phyloP scores from a whole-genome alignment of 116 monocot species.

The Dioscorea cayenensis region DNA sequence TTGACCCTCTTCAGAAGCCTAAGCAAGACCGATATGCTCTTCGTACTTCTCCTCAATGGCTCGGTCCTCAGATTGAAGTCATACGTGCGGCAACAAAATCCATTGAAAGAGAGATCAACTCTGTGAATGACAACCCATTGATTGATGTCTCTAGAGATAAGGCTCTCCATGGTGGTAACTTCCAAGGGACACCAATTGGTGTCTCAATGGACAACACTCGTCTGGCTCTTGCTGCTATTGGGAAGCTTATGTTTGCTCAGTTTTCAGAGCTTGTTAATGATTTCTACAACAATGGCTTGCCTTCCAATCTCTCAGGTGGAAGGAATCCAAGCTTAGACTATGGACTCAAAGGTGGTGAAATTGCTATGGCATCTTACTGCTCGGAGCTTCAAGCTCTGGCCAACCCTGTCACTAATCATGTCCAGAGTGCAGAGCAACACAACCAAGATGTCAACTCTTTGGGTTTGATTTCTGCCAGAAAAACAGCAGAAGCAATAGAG shows the following conservation, averaged over 20 bases:
- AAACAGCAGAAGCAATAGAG: background rate
- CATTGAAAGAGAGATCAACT: background rate
- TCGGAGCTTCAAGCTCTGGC: slow-evolving; percentile 6
- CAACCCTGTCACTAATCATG: slow-evolving; percentile 1
- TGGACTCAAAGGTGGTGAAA: slow-evolving; percentile 5
- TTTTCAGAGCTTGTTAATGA: slow-evolving; percentile 28
- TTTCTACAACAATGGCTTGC: slow-evolving; percentile 23
- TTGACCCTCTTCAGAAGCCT: background rate
- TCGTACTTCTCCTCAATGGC: slow-evolving; percentile 1
- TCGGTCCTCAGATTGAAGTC: background rate
- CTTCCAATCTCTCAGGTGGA: slow-evolving; percentile 7
- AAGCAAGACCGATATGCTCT: slow-evolving; percentile 1
- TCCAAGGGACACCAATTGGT: slow-evolving; percentile 10
- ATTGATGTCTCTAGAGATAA: background rate
- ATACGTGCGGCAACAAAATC: background rate
- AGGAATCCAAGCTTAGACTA: slow-evolving; percentile 7
- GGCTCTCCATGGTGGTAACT: slow-evolving; percentile 3
- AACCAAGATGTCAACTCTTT: slow-evolving; percentile 13
- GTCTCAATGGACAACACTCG: slow-evolving; percentile 10
- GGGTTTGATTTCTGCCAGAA: slow-evolving; percentile 5
- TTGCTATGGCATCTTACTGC: slow-evolving; percentile 9
- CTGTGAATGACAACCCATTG: background rate
- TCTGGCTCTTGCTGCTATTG: slow-evolving; percentile 6
- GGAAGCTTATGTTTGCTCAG: slow-evolving; percentile 28
- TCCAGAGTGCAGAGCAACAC: slow-evolving; percentile 14